Evolutionary conservation across 2,329 filamentous ascomycete genomes (phyloP).

Genomic region (Rosellinia necatrix): DNA sequence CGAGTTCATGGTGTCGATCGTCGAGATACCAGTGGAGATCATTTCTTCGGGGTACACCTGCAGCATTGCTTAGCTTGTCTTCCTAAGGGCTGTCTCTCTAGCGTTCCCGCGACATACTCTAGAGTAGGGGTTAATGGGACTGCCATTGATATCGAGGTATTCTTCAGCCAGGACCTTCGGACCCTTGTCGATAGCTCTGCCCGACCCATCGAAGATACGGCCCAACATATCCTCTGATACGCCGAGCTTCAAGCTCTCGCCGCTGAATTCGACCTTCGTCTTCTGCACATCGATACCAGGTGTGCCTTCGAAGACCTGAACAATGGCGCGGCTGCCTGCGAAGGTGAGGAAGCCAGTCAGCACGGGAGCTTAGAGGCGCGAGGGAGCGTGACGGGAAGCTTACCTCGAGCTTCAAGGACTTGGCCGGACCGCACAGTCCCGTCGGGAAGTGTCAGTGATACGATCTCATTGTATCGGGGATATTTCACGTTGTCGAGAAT

Average conservation of each 20-base stretch:
- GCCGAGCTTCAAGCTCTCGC: constrained; percentile 95
- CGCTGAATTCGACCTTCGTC: constrained; percentile 97
- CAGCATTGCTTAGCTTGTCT: constrained; percentile 28
- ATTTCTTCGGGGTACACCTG: constrained; percentile 99
- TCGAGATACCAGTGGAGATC: constrained; percentile 99
- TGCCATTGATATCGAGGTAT: constrained; percentile 98
- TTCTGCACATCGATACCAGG: constrained; percentile 99
- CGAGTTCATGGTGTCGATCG: constrained; percentile 97
- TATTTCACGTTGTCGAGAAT: constrained; percentile 99
- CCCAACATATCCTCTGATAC: constrained; percentile 99
- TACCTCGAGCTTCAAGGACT: constrained; percentile 96
- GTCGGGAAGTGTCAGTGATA: constrained; percentile 93
- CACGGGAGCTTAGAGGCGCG: constrained; percentile 2
- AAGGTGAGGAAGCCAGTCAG: constrained; percentile 33
- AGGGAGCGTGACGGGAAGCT: constrained; percentile 26
- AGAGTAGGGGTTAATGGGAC: constrained; percentile 97
- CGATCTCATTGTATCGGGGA: constrained; percentile 96
- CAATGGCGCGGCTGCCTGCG: constrained; percentile 86
- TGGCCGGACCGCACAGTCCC: constrained; percentile 92
- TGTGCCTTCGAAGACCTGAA: constrained; percentile 98
- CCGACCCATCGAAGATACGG: constrained; percentile 97
- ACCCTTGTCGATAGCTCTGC: constrained; percentile 97
- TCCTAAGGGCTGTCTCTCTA: background rate
- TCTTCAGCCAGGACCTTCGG: constrained; percentile 98
- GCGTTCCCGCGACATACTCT: constrained; percentile 63